Evolutionary conservation across 768 basidiomycete genomes (phyloP).

Genomic region (Termitomyces sp.): DNA sequence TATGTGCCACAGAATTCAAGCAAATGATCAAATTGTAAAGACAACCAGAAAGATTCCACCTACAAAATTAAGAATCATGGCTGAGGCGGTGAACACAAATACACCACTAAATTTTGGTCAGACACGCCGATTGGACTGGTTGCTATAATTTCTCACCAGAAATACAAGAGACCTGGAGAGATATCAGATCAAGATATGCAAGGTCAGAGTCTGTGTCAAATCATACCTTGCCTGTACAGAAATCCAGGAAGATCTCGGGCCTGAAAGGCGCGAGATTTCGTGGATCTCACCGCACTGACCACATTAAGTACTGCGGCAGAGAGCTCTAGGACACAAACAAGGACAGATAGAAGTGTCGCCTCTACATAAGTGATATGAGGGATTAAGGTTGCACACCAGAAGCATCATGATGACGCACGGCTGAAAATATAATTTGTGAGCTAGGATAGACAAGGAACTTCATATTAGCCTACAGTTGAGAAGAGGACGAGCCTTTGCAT

Average conservation of each 20-base stretch:
- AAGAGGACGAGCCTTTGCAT: slow-evolving; percentile 13
- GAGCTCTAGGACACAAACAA: slow-evolving; percentile 12
- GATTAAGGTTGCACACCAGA: background rate
- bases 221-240: slow-evolving; percentile 12
- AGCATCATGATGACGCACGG: slow-evolving; percentile 1
- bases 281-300: slow-evolving; percentile 3
- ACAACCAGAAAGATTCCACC: background rate
- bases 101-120: background rate
- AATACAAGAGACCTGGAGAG: slow-evolving; percentile 13
- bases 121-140: background rate
- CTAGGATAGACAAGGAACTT: background rate
- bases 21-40: background rate
- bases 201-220: background rate
- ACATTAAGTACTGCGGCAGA: slow-evolving; percentile 14
- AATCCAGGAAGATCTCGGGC: slow-evolving; percentile 3
- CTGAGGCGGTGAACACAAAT: slow-evolving; percentile 3
- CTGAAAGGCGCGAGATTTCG: background rate
- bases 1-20: background rate
- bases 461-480: slow-evolving; percentile 8
- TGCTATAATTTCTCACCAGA: slow-evolving; percentile 6
- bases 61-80: slow-evolving; percentile 8
- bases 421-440: background rate
- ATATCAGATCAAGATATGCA: background rate
- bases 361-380: slow-evolving; percentile 2
- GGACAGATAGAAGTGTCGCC: slow-evolving; percentile 14